Evolutionary conservation across 257 asterid species (phyloP).

Genomic region (Ophiorrhiza pumila): DNA sequence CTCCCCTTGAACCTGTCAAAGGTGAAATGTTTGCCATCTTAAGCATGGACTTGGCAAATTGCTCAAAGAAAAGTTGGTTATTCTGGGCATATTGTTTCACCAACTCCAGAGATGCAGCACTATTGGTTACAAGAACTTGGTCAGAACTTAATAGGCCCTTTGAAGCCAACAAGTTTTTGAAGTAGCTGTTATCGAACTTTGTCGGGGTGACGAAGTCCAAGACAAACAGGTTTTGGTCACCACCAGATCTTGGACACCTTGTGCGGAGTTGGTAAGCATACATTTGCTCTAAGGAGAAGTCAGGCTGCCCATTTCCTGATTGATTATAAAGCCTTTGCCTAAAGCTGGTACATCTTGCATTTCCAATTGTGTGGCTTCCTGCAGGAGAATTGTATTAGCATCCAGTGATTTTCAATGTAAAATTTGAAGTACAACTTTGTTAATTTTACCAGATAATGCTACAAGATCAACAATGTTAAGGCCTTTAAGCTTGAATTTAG

Average conservation of each 20-base stretch:
- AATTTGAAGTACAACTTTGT: not conserved
- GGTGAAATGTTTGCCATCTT: slow-evolving; percentile 90
- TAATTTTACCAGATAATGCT: slow-evolving; percentile 63
- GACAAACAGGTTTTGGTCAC: slow-evolving; percentile 69
- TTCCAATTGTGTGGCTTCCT: slow-evolving; percentile 94
- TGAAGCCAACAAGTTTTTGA: slow-evolving; percentile 58
- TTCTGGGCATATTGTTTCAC: slow-evolving; percentile 68
- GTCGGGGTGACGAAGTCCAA: slow-evolving; percentile 63
- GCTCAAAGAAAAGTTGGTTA: slow-evolving; percentile 62
- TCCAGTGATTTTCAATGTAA: not conserved
- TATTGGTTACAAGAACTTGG: slow-evolving; percentile 68
- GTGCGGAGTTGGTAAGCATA: slow-evolving; percentile 60
- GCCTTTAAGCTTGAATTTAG: slow-evolving; percentile 72
- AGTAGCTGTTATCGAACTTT: slow-evolving; percentile 72
- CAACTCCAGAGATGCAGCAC: slow-evolving; percentile 46
- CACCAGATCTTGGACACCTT: slow-evolving; percentile 74
- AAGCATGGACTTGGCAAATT: slow-evolving; percentile 72
- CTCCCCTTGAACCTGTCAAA: slow-evolving; percentile 70
- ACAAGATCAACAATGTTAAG: slow-evolving; percentile 78
- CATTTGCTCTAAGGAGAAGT: slow-evolving; percentile 46
- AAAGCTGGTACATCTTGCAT: slow-evolving; percentile 73
- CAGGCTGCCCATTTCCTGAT: slow-evolving; percentile 59
- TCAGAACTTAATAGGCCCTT: slow-evolving; percentile 80
- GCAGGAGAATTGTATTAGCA: slow-evolving; percentile 18
- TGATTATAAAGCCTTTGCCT: slow-evolving; percentile 89